Base-by-base conservation (phyloP, 169 alveolate species). In the Cryptosporidium canis region DNA sequence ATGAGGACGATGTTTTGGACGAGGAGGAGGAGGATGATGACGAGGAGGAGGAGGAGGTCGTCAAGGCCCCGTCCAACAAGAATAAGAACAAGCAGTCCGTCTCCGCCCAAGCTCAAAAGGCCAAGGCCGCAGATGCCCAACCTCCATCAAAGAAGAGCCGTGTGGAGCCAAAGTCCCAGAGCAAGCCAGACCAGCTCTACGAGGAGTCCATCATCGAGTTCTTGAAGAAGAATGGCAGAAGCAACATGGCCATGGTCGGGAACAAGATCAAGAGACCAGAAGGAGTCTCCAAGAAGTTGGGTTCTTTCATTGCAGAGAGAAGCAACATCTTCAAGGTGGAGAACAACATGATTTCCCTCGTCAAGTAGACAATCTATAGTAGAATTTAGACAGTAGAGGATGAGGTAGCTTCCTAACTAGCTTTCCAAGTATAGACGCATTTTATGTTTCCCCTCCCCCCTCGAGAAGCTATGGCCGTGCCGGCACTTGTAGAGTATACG, bases 181-280 rank as follows among this genome's bases (percentile, higher is more conserved):
- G 72, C 64, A 77, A 77, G 47, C 77, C 87, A 16, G 87, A 77
- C 29, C 87, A 77, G 44, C 90, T 87, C 27, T 92, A 90, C 83
- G 92, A 92, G 71, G 91, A 85, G 55, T 91, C 94, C 3, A 83
- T 93, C 67, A 84, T 91, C 14, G 95, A 92, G 8, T 92, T 83
- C 66, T 77, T 93, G 48, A 93, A 93, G 93, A 91, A 92, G 90
- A 92, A 93, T 83, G 96, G 96, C 27, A 92, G 93, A 51, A 90
- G 93, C n/a, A 91, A 90, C 71, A 66, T 93, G 83, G 94, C 95
- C 1, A 90, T 91, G 55, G 85, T 93, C 45, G 96, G 96, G 29
- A 83, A 83, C 66, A 93, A 93, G 44, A 94, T 93, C 37, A 93
- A 93, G 85, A 93, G 92, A 55, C 96, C 96, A 24, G 95, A 91